A percentile compares a stretch with the other conserved stretches of the same genome.
Conservation (phyloP, 768 basidiomycete species). For the Lactarius deliciosus region DNA sequence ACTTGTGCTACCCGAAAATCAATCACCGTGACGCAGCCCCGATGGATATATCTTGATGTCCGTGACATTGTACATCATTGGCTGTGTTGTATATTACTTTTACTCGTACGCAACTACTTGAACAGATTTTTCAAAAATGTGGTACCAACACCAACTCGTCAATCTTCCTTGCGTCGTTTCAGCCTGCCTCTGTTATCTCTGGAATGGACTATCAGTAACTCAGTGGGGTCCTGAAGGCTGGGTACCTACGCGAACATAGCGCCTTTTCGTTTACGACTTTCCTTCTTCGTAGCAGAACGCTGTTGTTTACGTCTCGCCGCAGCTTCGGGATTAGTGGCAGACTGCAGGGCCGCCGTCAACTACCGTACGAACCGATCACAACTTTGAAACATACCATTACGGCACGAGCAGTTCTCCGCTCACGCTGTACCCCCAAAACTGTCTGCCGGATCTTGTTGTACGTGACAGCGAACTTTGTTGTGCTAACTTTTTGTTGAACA, state of each 20-base stretch:
- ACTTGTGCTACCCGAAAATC: constrained; percentile 62
- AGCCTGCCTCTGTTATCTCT: constrained; percentile 52
- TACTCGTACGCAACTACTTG: constrained; percentile 9
- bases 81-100: constrained; percentile 24
- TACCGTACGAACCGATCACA: not conserved
- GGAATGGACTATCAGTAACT: constrained; percentile 9
- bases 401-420: constrained; percentile 57
- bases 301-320: constrained; percentile 75
- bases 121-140: not conserved
- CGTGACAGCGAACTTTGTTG: constrained; percentile 72
- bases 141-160: not conserved
- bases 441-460: constrained; percentile 83
- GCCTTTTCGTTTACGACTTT: constrained; percentile 78
- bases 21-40: constrained; percentile 36
- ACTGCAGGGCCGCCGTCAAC: constrained; percentile 41
- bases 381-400: constrained; percentile 41
- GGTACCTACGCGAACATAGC: constrained; percentile 55
- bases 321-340: constrained; percentile 67
- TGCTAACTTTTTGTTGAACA: constrained; percentile 83
- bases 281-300: constrained; percentile 75
- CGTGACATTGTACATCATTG: constrained; percentile 17
- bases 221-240: constrained; percentile 6
- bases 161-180: constrained; percentile 47
- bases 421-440: constrained; percentile 62
- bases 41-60: constrained; percentile 43